Percentiles rank a stretch among this genome's conserved stretches.
Evolutionary conservation across 1,284 basidiomycete genomes (phyloP).

Genomic region (Hortiboletus rubellus): DNA sequence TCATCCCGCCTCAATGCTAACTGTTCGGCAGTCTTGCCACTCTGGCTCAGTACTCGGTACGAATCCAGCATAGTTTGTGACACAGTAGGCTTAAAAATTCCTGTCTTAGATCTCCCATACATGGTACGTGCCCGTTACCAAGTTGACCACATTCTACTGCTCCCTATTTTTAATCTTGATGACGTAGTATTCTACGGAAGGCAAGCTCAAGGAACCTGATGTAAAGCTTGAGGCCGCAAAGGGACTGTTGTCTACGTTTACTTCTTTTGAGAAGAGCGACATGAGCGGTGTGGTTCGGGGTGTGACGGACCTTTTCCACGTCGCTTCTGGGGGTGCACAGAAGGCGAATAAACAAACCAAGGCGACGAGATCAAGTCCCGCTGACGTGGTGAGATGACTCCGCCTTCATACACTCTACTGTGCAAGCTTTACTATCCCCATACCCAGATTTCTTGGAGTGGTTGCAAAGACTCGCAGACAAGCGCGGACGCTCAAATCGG

Average conservation of each 20-base stretch:
- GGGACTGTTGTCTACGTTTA: conserved; percentile 66
- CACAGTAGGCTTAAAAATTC: conserved; percentile 3
- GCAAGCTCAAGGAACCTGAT: conserved; percentile 92
- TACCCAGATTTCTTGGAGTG: conserved; percentile 73
- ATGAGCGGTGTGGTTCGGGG: conserved; percentile 67
- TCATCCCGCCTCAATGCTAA: background rate
- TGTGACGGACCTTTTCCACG: conserved; percentile 42
- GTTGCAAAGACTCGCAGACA: conserved; percentile 93
- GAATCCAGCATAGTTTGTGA: conserved; percentile 8
- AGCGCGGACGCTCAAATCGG: conserved; percentile 86
- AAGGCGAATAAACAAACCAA: conserved; percentile 65
- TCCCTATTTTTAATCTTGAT: background rate
- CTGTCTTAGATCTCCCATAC: conserved; percentile 54
- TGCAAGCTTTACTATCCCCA: background rate
- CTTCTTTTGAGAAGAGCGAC: conserved; percentile 76
- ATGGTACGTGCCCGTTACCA: conserved; percentile 41
- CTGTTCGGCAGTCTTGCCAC: conserved; percentile 54
- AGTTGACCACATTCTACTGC: background rate
- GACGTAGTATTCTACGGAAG: conserved; percentile 83
- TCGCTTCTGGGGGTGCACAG: conserved; percentile 43
- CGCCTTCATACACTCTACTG: conserved; percentile 8
- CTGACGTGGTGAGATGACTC: conserved; percentile 52
- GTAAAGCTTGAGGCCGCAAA: conserved; percentile 76
- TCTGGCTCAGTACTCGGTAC: conserved; percentile 66
- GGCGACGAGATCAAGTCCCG: conserved; percentile 76